Conservation (phyloP, 108 stramenopile species). For the Ochromonas danica region DNA sequence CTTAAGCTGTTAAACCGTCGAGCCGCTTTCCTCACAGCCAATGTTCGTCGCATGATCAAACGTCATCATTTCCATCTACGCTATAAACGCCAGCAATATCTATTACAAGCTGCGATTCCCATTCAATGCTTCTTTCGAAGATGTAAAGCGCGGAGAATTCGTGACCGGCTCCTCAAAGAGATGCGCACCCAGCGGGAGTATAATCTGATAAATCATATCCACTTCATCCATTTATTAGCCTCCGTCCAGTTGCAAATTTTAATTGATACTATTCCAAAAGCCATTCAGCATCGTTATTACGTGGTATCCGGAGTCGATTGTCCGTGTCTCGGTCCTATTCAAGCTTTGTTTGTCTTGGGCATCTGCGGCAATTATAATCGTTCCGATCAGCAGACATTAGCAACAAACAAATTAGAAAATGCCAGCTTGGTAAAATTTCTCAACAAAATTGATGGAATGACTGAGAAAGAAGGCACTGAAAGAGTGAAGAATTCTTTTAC, state of each 20-base stretch:
- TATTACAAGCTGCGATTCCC: background rate
- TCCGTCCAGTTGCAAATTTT: background rate
- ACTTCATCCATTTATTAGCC: background rate
- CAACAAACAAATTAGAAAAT: background rate
- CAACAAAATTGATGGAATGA: background rate
- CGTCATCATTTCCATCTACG: background rate
- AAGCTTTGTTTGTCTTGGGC: slow-evolving; percentile 13
- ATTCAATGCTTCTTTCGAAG: background rate
- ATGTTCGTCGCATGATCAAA: background rate
- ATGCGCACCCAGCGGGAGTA: background rate
- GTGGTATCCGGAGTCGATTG: slow-evolving; percentile 2
- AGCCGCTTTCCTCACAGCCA: background rate
- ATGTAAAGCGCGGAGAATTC: background rate
- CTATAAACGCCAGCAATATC: background rate
- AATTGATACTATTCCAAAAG: background rate
- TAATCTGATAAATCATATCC: background rate
- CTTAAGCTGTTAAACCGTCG: background rate
- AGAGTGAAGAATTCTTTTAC: too few species aligned
- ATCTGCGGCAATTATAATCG: background rate
- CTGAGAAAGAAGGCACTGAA: too few species aligned
- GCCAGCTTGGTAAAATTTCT: background rate
- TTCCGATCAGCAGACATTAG: background rate
- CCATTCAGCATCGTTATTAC: background rate
- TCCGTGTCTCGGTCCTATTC: slow-evolving; percentile 8
- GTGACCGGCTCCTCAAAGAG: background rate